A percentile compares a stretch with the other conserved stretches of the same genome.
These are phyloP conservation scores for Ceratocystis eucalypticola DNA, from an alignment of 2,329 filamentous ascomycete genomes.

Conservation along the genomic window DNA sequence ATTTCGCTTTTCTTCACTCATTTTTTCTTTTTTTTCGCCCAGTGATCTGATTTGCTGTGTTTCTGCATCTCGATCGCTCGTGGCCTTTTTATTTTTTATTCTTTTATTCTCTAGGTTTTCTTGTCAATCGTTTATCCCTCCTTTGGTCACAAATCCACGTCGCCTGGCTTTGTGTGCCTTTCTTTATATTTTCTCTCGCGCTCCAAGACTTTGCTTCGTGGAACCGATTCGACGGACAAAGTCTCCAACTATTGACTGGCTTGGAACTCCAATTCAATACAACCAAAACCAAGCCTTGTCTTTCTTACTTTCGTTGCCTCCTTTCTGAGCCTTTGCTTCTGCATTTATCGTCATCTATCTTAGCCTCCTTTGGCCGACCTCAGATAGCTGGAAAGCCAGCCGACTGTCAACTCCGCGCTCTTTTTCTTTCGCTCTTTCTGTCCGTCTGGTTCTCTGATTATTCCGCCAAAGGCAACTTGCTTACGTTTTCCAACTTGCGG, in stretches of 20 bases:
- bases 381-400: conserved; percentile 33
- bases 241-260: background rate
- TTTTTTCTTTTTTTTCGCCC: conserved; percentile 20
- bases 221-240: background rate
- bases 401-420: background rate
- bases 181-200: background rate
- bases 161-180: background rate
- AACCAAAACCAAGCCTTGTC: background rate
- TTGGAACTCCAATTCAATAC: background rate
- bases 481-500: no score
- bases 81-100: conserved; percentile 16
- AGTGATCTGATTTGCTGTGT: background rate
- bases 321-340: background rate
- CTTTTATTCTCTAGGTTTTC: conserved; percentile 19
- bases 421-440: no score
- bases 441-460: no score
- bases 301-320: background rate
- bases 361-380: background rate
- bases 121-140: conserved; percentile 1
- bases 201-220: background rate
- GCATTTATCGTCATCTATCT: conserved; percentile 15
- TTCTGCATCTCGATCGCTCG: background rate
- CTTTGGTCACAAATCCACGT: background rate
- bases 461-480: no score
- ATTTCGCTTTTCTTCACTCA: conserved; percentile 20